Base-by-base conservation (phyloP, 495 filamentous ascomycete genomes). In the Penicillium canescens region DNA sequence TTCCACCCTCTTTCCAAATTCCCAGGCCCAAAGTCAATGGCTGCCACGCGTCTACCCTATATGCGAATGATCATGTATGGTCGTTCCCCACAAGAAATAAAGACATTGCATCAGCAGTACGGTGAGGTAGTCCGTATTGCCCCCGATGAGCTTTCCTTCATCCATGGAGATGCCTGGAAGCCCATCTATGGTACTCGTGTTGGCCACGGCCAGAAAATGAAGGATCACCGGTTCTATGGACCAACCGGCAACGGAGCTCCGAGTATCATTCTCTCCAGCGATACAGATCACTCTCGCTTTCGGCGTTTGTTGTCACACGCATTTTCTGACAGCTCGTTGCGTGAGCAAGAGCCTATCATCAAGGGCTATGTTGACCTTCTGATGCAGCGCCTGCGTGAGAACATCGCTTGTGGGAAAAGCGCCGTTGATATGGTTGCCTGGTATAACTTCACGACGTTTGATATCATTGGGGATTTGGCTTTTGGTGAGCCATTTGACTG, bases 401-500 rank as follows among this genome's bases (percentile, higher is more conserved):
- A 71, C 9, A 37, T 42, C n/a, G 48, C 46, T 0, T 4, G 12
- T 16, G 54, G 48, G 6, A 47, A 42, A 4, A 46, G 46, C 2
- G 28, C 61, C 6, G 56, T 83, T 2, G 70, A 84, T 51, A 63
- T 86, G 44, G 63, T 66, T 9, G 57, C 75, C 10, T 86, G 82
- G 83, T 81, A 78, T 46, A 84, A 82, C 47, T 86, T 68, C 58
- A 78, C 77, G 3, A 84, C 82, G 8, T 86, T 87, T 56, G 85
- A 86, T 62, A 63, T 85, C 26, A 81, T 84, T 52, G 83, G 82
- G 5, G 81, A 86, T 60, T 58, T 87, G 31, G 75, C 76, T 18
- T 85, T 86, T 65, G 82, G 80, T 1, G 77, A 86, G 51, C 70
- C 75, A 14, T 86, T 88, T 49, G 74, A 74, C 20, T 82, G 81